A percentile compares a stretch with the other conserved stretches of the same genome.
Evolutionary conservation across 306 rosid genomes (phyloP).

Genomic region (Lathyrus aphaca): DNA sequence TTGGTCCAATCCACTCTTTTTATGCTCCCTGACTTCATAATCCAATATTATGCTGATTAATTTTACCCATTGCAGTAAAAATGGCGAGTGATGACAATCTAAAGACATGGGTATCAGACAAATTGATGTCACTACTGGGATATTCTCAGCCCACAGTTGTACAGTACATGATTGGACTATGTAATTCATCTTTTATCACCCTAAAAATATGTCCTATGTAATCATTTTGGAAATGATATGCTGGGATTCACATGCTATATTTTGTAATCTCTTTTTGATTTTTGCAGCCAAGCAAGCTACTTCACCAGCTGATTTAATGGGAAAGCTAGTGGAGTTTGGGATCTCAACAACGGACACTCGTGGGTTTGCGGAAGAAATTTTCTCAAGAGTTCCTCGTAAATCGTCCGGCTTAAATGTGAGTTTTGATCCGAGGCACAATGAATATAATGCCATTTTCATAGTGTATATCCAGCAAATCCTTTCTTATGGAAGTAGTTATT

Average conservation of each 20-base stretch:
- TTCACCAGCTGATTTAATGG: constrained; percentile 67
- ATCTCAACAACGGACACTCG: constrained; percentile 60
- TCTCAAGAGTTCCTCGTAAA: constrained; percentile 68
- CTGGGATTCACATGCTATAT: constrained; percentile 12
- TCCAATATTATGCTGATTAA: constrained; percentile 22
- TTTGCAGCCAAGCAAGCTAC: constrained; percentile 79
- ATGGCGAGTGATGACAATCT: constrained; percentile 67
- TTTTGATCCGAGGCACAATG: constrained; percentile 7
- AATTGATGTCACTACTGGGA: constrained; percentile 70
- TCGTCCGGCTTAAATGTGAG: constrained; percentile 65
- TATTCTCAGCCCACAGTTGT: constrained; percentile 76
- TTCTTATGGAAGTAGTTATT: background rate
- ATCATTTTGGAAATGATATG: constrained; percentile 23
- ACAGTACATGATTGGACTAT: constrained; percentile 76
- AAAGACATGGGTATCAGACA: constrained; percentile 86
- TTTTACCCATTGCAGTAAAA: constrained; percentile 38
- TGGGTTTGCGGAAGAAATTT: constrained; percentile 71
- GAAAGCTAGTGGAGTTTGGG: constrained; percentile 66
- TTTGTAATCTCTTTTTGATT: constrained; percentile 27
- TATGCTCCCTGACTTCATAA: background rate
- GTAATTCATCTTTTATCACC: constrained; percentile 47
- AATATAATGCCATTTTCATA: constrained; percentile 18
- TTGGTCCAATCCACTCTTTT: background rate
- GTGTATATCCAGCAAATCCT: constrained; percentile 7
- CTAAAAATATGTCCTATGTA: constrained; percentile 25